These are phyloP conservation scores for Rubia yunnanensis DNA, from an alignment of 257 asterid species.

Conservation along the genomic window DNA sequence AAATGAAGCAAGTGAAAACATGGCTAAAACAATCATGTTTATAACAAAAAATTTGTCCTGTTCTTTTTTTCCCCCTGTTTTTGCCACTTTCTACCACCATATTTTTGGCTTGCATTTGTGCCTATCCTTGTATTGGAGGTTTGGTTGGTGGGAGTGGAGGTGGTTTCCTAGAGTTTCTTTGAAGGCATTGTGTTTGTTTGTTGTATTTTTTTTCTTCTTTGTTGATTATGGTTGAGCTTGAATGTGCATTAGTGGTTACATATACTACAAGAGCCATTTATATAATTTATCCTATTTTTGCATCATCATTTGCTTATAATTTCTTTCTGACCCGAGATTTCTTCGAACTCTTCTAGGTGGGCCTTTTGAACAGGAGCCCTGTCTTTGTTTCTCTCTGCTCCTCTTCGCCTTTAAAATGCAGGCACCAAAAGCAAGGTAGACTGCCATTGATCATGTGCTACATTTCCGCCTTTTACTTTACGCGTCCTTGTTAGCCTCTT, in stretches of 20 bases:
- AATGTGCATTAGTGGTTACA: slow-evolving; percentile 29
- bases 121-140: slow-evolving; percentile 29
- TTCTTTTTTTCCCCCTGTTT: slow-evolving; percentile 15
- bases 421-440: slow-evolving; percentile 76
- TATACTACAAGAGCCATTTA: slow-evolving; percentile 14
- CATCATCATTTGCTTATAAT: slow-evolving; percentile 13
- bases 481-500: neutral
- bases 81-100: slow-evolving; percentile 21
- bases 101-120: neutral
- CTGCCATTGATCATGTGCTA: slow-evolving; percentile 1
- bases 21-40: slow-evolving; percentile 26
- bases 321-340: slow-evolving; percentile 25
- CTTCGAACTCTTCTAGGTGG: slow-evolving; percentile 50
- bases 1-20: slow-evolving; percentile 44
- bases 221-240: slow-evolving; percentile 16
- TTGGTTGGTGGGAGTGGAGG: slow-evolving; percentile 93
- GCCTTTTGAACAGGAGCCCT: slow-evolving; percentile 26
- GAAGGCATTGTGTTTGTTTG: slow-evolving; percentile 54
- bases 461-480: slow-evolving; percentile 4
- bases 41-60: slow-evolving; percentile 5
- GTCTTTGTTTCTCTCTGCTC: slow-evolving; percentile 17
- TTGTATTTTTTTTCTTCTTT: slow-evolving; percentile 26
- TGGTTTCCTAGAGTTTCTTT: slow-evolving; percentile 73
- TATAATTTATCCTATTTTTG: slow-evolving; percentile 9
- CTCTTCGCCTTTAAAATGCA: slow-evolving; percentile 48